Evolutionary conservation across 768 basidiomycete genomes (phyloP).

Genomic region (Leucocoprinus birnbaumii): DNA sequence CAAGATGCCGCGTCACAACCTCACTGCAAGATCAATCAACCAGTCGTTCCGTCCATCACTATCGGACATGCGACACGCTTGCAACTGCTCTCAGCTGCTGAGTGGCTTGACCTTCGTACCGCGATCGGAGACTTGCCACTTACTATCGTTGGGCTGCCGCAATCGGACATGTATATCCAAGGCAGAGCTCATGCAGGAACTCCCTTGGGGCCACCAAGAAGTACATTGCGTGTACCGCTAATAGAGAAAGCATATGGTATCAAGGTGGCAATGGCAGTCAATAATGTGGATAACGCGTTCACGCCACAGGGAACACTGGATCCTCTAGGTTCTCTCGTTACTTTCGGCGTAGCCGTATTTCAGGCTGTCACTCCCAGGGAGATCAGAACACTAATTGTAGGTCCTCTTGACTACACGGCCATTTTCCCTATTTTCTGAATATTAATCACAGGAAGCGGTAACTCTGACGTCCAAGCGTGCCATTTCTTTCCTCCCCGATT

Average conservation of each 20-base stretch:
- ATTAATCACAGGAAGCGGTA: slow-evolving; percentile 37
- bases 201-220: slow-evolving; percentile 43
- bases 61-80: slow-evolving; percentile 63
- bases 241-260: slow-evolving; percentile 42
- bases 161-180: slow-evolving; percentile 71
- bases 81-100: slow-evolving; percentile 40
- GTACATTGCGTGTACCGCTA: slow-evolving; percentile 52
- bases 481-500: slow-evolving; percentile 28
- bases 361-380: slow-evolving; percentile 50
- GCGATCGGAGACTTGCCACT: slow-evolving; percentile 45
- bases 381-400: slow-evolving; percentile 45
- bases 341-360: slow-evolving; percentile 57
- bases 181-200: slow-evolving; percentile 36
- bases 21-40: slow-evolving; percentile 17
- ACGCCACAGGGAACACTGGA: slow-evolving; percentile 66
- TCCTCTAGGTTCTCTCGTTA: slow-evolving; percentile 51
- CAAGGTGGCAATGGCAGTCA: slow-evolving; percentile 54
- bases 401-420: slow-evolving; percentile 17
- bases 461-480: slow-evolving; percentile 50
- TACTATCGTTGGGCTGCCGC: slow-evolving; percentile 54
- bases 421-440: not conserved
- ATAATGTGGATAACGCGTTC: slow-evolving; percentile 67
- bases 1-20: not conserved
- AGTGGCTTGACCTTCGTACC: slow-evolving; percentile 43
- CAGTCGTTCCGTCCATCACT: slow-evolving; percentile 36